Base-by-base conservation (phyloP, 2,329 filamentous ascomycete genomes). In the Aspergillus sp. region DNA sequence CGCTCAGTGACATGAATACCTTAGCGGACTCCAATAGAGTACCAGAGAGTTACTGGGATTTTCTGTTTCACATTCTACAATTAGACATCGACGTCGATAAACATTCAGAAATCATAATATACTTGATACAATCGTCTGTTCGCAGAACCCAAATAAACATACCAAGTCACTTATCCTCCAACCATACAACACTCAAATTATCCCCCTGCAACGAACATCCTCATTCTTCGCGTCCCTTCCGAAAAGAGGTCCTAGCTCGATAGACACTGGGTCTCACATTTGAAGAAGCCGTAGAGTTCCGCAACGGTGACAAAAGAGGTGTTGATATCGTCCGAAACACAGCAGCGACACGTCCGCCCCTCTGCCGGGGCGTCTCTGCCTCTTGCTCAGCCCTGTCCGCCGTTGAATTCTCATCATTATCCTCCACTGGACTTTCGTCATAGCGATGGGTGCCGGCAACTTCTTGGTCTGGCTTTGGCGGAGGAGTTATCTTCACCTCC, bases 251-350 rank as follows among this genome's bases (percentile, higher is more conserved):
- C 42, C 38, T 55, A 26, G 42, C 35, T 26, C 50, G 41, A 13
- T 26, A 36, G 14, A 44, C 42, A 4, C 36, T 11, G 8, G 26
- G 26, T 30, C 26, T 30, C 9, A 30, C 26, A 30, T 30, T 8
- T 3, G 26, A 30, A 26, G 24, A 9, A 30, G 26, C 3, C 8
- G 26, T 33, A 36, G 30, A 40, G 24, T 22, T 22, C 33, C 41
- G 30, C 19, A 45, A 47, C 6, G 52, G 52, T 14, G 42, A 48
- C 40, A 52, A 38, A 19, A 52, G 40, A 9, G 52, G 52, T n/a
- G 42, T 45, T 11, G 51, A 46, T 16, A 53, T 33, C 11, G 43
- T 36, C 19, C 51, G 33, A 48, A 53, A 19, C 11, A 30, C 30
- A 9, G n/a, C 38, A 5, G 9, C 13, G 2, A 38, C 19, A 5